These are phyloP conservation scores for Kwoniella shandongensis DNA, from an alignment of 768 basidiomycete species.

Conservation along the genomic window DNA sequence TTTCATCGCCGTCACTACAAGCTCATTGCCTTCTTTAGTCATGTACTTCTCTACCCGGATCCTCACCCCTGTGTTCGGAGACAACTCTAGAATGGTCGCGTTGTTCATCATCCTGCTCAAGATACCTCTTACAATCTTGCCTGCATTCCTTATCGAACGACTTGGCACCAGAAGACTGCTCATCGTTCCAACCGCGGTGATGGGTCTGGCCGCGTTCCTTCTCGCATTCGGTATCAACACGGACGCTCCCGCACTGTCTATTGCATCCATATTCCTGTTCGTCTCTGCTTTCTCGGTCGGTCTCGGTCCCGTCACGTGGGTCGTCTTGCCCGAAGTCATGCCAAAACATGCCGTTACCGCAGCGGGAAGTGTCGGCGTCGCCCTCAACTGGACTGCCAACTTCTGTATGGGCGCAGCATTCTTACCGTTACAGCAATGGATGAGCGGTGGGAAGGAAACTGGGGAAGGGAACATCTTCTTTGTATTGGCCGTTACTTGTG, in stretches of 20 bases:
- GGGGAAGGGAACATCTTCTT: conserved; percentile 45
- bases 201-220: conserved; percentile 68
- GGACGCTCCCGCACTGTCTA: conserved; percentile 60
- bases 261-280: conserved; percentile 68
- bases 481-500: conserved; percentile 30
- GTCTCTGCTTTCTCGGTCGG: conserved; percentile 87
- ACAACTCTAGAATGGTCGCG: conserved; percentile 73
- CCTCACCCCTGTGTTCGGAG: conserved; percentile 72
- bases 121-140: conserved; percentile 63
- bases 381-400: conserved; percentile 59
- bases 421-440: conserved; percentile 34
- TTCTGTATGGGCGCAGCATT: conserved; percentile 42
- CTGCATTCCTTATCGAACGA: conserved; percentile 81
- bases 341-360: conserved; percentile 75
- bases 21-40: conserved; percentile 57
- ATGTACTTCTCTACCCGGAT: conserved; percentile 91
- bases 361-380: conserved; percentile 70
- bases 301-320: conserved; percentile 89
- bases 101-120: conserved; percentile 79
- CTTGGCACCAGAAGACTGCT: conserved; percentile 71
- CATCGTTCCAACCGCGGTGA: conserved; percentile 66
- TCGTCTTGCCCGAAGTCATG: conserved; percentile 85
- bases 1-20: not conserved
- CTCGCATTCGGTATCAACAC: conserved; percentile 57
- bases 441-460: conserved; percentile 25